These are phyloP conservation scores for Ligustrum vulgare DNA, from an alignment of 257 asterid species.

Conservation along the genomic window DNA sequence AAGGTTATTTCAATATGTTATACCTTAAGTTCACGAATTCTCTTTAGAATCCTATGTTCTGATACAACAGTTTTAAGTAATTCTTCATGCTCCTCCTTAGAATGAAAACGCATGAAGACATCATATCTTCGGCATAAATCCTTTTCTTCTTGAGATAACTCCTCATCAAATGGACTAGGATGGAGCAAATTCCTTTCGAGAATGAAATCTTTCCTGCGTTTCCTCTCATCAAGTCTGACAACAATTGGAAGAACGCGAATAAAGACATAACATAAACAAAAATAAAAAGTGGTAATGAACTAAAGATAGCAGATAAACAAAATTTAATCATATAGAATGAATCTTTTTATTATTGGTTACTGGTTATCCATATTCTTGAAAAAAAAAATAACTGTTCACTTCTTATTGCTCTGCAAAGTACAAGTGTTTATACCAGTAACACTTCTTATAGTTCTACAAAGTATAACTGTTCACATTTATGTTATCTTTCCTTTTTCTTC, in stretches of 20 bases:
- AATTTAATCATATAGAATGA: not conserved
- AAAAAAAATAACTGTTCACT: not conserved
- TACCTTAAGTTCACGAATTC: slow-evolving; percentile 77
- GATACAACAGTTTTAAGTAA: slow-evolving; percentile 51
- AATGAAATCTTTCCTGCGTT: slow-evolving; percentile 78
- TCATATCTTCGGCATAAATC: slow-evolving; percentile 61
- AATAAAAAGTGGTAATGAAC: not conserved
- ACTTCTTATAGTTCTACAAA: not conserved
- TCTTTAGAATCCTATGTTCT: slow-evolving; percentile 58
- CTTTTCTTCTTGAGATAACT: slow-evolving; percentile 64
- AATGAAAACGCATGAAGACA: slow-evolving; percentile 71
- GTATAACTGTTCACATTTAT: not conserved
- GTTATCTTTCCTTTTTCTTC: not conserved
- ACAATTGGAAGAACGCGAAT: slow-evolving; percentile 18
- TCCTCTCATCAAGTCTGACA: slow-evolving; percentile 85
- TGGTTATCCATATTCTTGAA: not conserved
- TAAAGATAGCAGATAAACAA: not conserved
- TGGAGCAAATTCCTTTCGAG: slow-evolving; percentile 66
- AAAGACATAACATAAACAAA: not conserved
- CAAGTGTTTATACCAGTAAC: not conserved
- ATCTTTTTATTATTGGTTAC: not conserved
- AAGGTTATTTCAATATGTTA: slow-evolving; percentile 1
- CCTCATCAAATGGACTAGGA: slow-evolving; percentile 53
- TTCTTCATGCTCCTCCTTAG: slow-evolving; percentile 74
- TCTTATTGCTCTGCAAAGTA: not conserved